Evolutionary conservation across 2,329 filamentous ascomycete species (phyloP).

Genomic region (Ascochyta lentis): DNA sequence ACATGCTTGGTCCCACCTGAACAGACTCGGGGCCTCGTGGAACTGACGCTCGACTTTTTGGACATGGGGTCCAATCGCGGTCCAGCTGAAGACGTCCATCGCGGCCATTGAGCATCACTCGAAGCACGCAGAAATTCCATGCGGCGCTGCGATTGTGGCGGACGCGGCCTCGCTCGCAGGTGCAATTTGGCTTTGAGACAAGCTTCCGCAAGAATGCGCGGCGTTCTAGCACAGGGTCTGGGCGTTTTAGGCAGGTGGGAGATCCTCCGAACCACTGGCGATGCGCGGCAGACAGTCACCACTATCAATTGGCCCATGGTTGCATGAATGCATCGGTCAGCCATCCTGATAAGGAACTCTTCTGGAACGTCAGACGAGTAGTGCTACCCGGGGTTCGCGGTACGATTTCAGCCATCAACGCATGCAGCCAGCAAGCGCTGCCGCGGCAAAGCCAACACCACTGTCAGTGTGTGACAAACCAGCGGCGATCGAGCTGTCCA

Average conservation of each 20-base stretch:
- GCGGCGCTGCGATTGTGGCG: neutral
- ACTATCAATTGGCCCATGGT: constrained; percentile 14
- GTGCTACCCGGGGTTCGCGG: neutral
- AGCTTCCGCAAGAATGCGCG: constrained; percentile 19
- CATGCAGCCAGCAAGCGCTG: neutral
- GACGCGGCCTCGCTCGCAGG: constrained; percentile 10
- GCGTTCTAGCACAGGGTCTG: constrained; percentile 2
- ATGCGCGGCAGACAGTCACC: constrained; percentile 1
- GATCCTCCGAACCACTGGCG: constrained; percentile 12
- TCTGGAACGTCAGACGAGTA: constrained; percentile 16
- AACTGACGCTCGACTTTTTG: neutral
- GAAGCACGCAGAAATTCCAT: constrained; percentile 10
- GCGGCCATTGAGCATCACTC: neutral
- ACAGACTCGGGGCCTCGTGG: neutral
- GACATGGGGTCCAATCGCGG: neutral
- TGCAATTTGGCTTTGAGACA: constrained; percentile 29
- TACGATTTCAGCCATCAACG: constrained; percentile 1
- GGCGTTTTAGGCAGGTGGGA: constrained; percentile 13
- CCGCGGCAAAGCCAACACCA: neutral
- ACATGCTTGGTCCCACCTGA: constrained; percentile 6
- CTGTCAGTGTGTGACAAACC: neutral
- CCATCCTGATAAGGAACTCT: constrained; percentile 19
- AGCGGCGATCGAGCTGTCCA: neutral
- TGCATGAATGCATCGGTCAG: constrained; percentile 12
- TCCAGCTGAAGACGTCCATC: neutral